A percentile compares a stretch with the other conserved stretches of the same genome.
phyloP scores from a whole-genome alignment of 2,329 filamentous ascomycete genomes.

The Neospermospora avenae region DNA sequence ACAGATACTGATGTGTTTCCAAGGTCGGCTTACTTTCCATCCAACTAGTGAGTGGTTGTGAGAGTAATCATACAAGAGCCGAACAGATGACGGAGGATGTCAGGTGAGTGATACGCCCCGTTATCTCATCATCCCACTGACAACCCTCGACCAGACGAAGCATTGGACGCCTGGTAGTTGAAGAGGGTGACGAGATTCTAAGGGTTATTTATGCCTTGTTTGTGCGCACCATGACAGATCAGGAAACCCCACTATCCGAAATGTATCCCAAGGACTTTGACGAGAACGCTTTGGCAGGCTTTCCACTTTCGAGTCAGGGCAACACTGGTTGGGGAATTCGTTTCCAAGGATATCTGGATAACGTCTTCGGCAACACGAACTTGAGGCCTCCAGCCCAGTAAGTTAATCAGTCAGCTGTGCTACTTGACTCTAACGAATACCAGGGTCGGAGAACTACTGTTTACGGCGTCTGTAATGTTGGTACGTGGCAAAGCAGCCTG shows the following conservation, averaged over 20 bases:
- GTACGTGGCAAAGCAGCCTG: not conserved
- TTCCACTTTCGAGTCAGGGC: conserved; percentile 22
- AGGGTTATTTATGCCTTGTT: conserved; percentile 28
- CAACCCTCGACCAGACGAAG: conserved; percentile 14
- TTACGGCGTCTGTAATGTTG: conserved; percentile 2
- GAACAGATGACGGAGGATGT: conserved; percentile 22
- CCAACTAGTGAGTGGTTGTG: conserved; percentile 25
- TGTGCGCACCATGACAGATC: conserved; percentile 18
- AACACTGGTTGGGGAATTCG: conserved; percentile 22
- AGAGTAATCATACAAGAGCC: conserved; percentile 18
- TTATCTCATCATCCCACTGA: not conserved
- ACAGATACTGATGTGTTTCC: not conserved
- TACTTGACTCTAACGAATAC: not conserved
- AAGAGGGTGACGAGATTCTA: conserved; percentile 29
- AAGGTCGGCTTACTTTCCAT: conserved; percentile 31
- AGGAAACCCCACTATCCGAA: conserved; percentile 11
- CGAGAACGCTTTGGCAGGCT: conserved; percentile 16
- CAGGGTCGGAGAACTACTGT: conserved; percentile 1
- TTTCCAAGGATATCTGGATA: conserved; percentile 28
- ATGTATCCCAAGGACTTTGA: conserved; percentile 26
- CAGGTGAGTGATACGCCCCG: conserved; percentile 19
- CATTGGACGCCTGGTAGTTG: conserved; percentile 23
- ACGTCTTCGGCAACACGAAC: not conserved
- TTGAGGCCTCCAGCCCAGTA: not conserved
- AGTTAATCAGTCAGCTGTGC: not conserved